Conservation (phyloP, 257 asterid genomes). For the Dorcoceras hygrometricum region DNA sequence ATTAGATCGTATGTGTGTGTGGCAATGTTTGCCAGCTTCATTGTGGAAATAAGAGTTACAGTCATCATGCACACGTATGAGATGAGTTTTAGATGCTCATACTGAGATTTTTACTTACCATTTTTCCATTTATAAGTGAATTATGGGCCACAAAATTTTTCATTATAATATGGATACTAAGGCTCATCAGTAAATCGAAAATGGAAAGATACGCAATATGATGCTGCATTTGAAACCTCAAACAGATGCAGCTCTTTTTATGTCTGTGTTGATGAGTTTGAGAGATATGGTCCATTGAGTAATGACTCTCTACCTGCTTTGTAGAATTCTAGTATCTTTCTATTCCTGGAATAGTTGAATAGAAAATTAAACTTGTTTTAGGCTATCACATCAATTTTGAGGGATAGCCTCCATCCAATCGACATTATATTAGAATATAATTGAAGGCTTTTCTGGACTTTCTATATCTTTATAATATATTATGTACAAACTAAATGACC, state of each 20-base stretch:
- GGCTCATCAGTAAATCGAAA: background rate
- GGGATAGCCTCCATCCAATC: constrained; percentile 14
- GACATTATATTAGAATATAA: constrained; percentile 11
- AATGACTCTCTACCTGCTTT: background rate
- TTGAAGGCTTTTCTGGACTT: background rate
- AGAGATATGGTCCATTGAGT: constrained; percentile 3
- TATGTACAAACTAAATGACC: constrained; percentile 24
- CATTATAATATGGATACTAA: background rate
- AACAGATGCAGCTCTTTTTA: background rate
- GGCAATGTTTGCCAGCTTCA: background rate
- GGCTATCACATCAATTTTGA: constrained; percentile 4
- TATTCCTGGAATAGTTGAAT: background rate
- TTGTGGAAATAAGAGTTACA: background rate
- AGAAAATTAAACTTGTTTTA: constrained; percentile 2
- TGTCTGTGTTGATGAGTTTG: constrained; percentile 12
- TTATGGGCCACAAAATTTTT: background rate
- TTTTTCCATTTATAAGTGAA: too few relatives aligned
- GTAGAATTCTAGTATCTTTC: background rate
- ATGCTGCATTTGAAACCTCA: background rate
- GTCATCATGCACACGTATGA: background rate
- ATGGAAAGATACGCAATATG: background rate
- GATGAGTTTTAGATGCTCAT: background rate
- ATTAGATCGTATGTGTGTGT: background rate
- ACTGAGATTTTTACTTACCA: background rate
- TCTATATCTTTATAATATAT: constrained; percentile 17